Conservation (phyloP, 352 stramenopile species). For the Globisporangium yorkense region DNA sequence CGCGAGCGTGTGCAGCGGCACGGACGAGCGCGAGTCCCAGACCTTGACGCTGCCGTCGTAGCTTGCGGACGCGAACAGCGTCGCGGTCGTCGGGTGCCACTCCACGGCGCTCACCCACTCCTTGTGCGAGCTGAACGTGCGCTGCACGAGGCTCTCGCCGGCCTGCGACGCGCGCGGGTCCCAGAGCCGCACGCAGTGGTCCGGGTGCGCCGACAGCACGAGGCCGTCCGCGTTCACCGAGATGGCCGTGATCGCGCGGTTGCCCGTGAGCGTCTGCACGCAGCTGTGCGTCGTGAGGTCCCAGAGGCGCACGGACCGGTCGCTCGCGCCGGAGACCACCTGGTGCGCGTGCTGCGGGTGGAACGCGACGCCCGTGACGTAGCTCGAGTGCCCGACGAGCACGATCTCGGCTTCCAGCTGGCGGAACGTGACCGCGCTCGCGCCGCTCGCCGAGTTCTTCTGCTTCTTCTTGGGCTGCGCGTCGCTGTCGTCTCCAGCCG, state of each 20-base stretch:
- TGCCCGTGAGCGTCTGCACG: conserved; percentile 68
- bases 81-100: conserved; percentile 53
- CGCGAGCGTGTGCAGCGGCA: conserved; percentile 70
- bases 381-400: conserved; percentile 72
- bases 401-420: conserved; percentile 71
- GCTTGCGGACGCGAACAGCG: conserved; percentile 64
- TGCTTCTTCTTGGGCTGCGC: conserved; percentile 67
- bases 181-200: conserved; percentile 80
- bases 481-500: conserved; percentile 12
- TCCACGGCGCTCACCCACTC: conserved; percentile 76
- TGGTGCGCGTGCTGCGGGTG: conserved; percentile 44
- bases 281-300: conserved; percentile 69
- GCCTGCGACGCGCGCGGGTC: conserved; percentile 62
- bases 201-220: conserved; percentile 73
- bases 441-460: conserved; percentile 19
- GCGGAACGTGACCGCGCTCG: conserved; percentile 45
- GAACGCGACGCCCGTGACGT: conserved; percentile 72
- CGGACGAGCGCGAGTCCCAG: conserved; percentile 69
- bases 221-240: conserved; percentile 58
- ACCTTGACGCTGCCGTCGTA: conserved; percentile 82
- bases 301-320: conserved; percentile 75
- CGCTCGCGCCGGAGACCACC: conserved; percentile 57
- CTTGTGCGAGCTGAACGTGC: conserved; percentile 81
- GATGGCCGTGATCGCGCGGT: conserved; percentile 66
- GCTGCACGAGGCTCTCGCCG: conserved; percentile 69